Conservation (phyloP, 1,284 basidiomycete genomes). For the Ceratobasidium papillatum region DNA sequence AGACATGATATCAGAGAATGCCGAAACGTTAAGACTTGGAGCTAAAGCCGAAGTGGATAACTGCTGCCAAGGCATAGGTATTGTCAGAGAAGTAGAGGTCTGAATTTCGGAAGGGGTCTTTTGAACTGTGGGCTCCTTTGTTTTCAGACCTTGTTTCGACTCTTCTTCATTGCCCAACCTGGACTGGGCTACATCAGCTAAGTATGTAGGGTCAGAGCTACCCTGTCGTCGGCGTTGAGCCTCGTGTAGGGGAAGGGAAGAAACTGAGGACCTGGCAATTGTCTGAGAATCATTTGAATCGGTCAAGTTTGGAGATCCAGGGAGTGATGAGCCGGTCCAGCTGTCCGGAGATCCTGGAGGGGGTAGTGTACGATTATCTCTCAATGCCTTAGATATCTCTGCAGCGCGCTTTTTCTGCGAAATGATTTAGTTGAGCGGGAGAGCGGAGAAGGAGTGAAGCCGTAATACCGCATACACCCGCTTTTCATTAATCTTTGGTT, state of each 20-base stretch:
- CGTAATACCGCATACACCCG: constrained; percentile 49
- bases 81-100: not conserved
- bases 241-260: not conserved
- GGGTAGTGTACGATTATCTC: constrained; percentile 80
- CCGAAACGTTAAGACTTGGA: not conserved
- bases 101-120: too few relatives aligned
- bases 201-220: not conserved
- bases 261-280: not conserved
- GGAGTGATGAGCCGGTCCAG: not conserved
- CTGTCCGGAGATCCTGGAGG: constrained; percentile 52
- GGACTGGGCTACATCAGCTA: not conserved
- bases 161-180: not conserved
- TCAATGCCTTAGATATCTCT: constrained; percentile 87
- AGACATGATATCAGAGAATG: not conserved
- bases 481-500: constrained; percentile 13
- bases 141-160: not conserved
- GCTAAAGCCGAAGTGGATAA: not conserved
- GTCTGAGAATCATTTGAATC: constrained; percentile 22
- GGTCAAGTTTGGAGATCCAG: not conserved
- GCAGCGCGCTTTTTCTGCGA: constrained; percentile 85
- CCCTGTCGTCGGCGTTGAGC: not conserved
- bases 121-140: too few relatives aligned
- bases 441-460: not conserved
- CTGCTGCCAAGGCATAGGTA: too few relatives aligned
- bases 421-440: not conserved